Evolutionary conservation across 2,329 filamentous ascomycete species (phyloP), one percentile per base, ranked within the genome.

Genomic region (Juglanconis juglandina): DNA sequence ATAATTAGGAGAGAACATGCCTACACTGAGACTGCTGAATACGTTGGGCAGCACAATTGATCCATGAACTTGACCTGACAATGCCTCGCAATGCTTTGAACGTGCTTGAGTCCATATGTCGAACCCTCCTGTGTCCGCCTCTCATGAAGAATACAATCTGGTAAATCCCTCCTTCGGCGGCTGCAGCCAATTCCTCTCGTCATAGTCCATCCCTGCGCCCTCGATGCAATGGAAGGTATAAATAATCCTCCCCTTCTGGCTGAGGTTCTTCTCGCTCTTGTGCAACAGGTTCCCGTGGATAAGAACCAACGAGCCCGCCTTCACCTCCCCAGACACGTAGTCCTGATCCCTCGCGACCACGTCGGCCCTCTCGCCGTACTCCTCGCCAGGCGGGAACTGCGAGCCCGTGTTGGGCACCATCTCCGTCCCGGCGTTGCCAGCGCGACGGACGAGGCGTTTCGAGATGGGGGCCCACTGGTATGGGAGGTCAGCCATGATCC

Each of bases 201-300:
- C 95, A 73, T 98, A 99, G 58, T 77, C 79, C 48, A 87, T 79
- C 0, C 75, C 82, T 24, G 89, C 84, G 0, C 89, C 90, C 76
- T 98, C 95, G 69, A 98, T 98, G 60, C 96, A 85, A 78, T 99
- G 95, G 73, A 98, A 99, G 0, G 95, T 98, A 75, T 98, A 99
- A 57, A 97, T 96, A 71, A 95, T 96, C 66, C 94, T 82, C 30
- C 93, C 92, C 79, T 91, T 94, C 65, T 82, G 76, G 72, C 93
- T 96, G 59, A 85, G 82, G 72, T 99, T 99, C 81, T 84, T 91
- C 83, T 96, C 92, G 72, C 93, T 97, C 85, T 96, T 96, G 76
- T 99, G 95, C 77, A 98, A 73, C 68, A 97, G 77, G 74, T 98
- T 98, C 1, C 95, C 95, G 77, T 99, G 94, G 66, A 99, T 98